Percentiles rank a stretch among this genome's conserved stretches.
Evolutionary conservation across 2,329 filamentous ascomycete genomes (phyloP).

Genomic region (Amphichorda felina): DNA sequence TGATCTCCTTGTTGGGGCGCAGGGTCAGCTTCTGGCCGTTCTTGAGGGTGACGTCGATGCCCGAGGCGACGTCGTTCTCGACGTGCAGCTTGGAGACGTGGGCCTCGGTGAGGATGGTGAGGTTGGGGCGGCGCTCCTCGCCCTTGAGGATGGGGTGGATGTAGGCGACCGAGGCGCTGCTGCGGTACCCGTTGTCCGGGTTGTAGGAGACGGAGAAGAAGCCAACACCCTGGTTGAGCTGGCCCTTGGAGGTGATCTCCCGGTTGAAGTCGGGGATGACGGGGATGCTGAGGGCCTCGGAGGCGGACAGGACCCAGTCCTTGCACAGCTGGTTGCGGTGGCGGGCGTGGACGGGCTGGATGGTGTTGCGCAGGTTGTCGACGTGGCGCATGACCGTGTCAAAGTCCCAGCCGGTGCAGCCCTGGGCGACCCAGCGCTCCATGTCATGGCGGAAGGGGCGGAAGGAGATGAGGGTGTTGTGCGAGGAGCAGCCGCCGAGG

Average conservation of each 20-base stretch:
- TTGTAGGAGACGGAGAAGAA: slow-evolving; percentile 92
- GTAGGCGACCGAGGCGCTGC: slow-evolving; percentile 81
- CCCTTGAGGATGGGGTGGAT: slow-evolving; percentile 83
- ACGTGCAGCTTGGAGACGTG: slow-evolving; percentile 80
- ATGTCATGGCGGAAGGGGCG: slow-evolving; percentile 83
- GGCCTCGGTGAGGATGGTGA: slow-evolving; percentile 77
- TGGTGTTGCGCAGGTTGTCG: slow-evolving; percentile 78
- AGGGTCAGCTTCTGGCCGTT: slow-evolving; percentile 42
- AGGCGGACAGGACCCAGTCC: slow-evolving; percentile 79
- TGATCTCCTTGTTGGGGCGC: slow-evolving; percentile 60
- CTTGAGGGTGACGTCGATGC: slow-evolving; percentile 53
- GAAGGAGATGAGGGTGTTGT: slow-evolving; percentile 92
- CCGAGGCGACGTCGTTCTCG: slow-evolving; percentile 55
- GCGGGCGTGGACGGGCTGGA: slow-evolving; percentile 74
- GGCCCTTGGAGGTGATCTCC: slow-evolving; percentile 63
- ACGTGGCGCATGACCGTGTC: slow-evolving; percentile 71
- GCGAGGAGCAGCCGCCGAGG: slow-evolving; percentile 81
- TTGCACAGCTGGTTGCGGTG: slow-evolving; percentile 86
- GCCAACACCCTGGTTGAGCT: slow-evolving; percentile 64
- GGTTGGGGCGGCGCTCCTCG: slow-evolving; percentile 70
- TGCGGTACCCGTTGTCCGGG: slow-evolving; percentile 73
- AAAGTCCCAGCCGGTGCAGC: slow-evolving; percentile 79
- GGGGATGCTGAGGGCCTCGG: slow-evolving; percentile 67
- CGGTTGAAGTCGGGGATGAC: slow-evolving; percentile 78
- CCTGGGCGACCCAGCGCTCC: slow-evolving; percentile 70